Evolutionary conservation across 2,329 filamentous ascomycete species (phyloP), one percentile per base, ranked within the genome.

Genomic region (Botrytis pseudocinerea): DNA sequence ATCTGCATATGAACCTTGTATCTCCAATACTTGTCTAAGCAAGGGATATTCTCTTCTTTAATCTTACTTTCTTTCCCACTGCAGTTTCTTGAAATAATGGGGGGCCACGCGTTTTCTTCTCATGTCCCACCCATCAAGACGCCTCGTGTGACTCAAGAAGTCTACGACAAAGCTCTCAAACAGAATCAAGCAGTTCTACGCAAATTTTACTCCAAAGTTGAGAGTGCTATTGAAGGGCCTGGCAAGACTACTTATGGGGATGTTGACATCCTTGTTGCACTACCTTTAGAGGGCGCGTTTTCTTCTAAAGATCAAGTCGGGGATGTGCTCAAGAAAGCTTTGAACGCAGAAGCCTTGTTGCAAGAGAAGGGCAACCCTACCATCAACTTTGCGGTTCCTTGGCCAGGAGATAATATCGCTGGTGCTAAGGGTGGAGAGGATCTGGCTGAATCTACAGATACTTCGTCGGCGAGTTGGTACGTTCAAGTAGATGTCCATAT

Each of bases 401-500:
- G 87, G 85, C 88, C 87, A 25, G 18, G 46, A 1, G 12, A 72
- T 7, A 16, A n/a, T 9, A 32, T 22, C 18, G 25, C 10, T 10
- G 10, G 18, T 42, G 18, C 18, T 42, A 57, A 68, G 48, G n/a
- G 22, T 69, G 48, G 48, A 18, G 22, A n/a, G 38, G 22, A 42
- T 25, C 8, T 68, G 5, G 3, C 35, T 12, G 35, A 16, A 54
- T 68, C 35, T 40, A 69, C 48, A 42, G 38, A 57, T 59, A 6
- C 12, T 32, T 18, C 65, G 28, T 25, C n/a, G 22, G 48, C 28
- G 72, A 63, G 76, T n/a, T 79, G 75, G 1, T 87, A 85, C 78
- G 86, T 93, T 7, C 93, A 96, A 77, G 84, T 95, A 40, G 93
- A 96, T 78, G 80, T 95, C 1, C 85, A 88, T 54, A 80, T 91